phyloP scores from a whole-genome alignment of 1,284 basidiomycete species.

The Cutaneotrichosporon arboriforme region DNA sequence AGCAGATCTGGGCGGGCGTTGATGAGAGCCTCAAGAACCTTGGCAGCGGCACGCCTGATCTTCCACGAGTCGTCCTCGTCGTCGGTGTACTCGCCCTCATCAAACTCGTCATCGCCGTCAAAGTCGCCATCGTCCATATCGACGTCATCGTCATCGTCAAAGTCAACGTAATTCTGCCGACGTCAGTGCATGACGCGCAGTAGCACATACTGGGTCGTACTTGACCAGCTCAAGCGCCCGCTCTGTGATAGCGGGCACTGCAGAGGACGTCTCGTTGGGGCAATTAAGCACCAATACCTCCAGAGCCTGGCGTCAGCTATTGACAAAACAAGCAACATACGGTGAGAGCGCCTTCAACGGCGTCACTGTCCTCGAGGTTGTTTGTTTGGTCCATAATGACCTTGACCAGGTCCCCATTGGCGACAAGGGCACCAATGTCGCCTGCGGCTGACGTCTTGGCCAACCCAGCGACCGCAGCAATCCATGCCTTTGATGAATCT shows the following conservation, averaged over 20 bases:
- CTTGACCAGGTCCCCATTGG: conserved; percentile 28
- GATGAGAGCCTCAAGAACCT: conserved; percentile 77
- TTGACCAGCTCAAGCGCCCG: conserved; percentile 73
- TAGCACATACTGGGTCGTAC: conserved; percentile 70
- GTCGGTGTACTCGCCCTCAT: conserved; percentile 84
- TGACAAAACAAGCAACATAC: conserved; percentile 12
- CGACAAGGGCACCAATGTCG: conserved; percentile 28
- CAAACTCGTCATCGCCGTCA: conserved; percentile 53
- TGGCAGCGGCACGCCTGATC: conserved; percentile 86
- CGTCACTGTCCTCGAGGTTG: conserved; percentile 36
- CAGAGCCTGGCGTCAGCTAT: conserved; percentile 56
- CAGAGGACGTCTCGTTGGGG: conserved; percentile 71
- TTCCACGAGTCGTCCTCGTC: conserved; percentile 99
- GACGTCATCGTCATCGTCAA: conserved; percentile 62
- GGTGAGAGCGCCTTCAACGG: conserved; percentile 39
- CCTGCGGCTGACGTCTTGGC: conserved; percentile 30
- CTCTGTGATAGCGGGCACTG: conserved; percentile 63
- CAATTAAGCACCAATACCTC: conserved; percentile 78
- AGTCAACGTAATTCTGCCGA: conserved; percentile 71
- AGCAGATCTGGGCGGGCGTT: conserved; percentile 83
- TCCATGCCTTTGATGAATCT: conserved; percentile 31
- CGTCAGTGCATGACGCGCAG: not conserved
- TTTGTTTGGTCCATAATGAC: conserved; percentile 26
- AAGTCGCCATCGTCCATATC: conserved; percentile 42
- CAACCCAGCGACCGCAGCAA: conserved; percentile 30